Evolutionary conservation across 495 filamentous ascomycete species (phyloP), one percentile per base, ranked within the genome.

Genomic region (Penicillium silybi): DNA sequence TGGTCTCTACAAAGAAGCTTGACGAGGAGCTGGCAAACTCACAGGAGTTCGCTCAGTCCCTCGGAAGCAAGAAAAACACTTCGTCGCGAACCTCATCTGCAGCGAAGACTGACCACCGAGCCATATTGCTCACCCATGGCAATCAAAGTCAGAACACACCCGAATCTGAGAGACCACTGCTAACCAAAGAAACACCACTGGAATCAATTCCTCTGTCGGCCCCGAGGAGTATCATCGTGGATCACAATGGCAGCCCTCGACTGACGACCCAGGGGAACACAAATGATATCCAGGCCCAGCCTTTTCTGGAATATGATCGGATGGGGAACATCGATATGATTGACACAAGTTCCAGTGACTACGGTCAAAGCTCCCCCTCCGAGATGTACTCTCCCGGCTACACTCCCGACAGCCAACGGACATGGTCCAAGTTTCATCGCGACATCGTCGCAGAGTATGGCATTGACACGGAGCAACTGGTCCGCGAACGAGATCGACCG

Each of bases 231-330:
- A 59, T 46, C 17, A 55, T 67, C 17, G 67, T 70, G 17, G 67
- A 70, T 44, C 41, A 46, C 7, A 66, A 68, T 43, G 67, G 67
- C 19, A 70, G 67, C 39, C 67, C 67, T 18, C 57, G 58, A 34
- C 51, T 63, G 11, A 26, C 54, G 10, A 45, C 35, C 0, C 40
- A 44, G 26, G 34, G 17, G 13, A 37, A 20, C 10, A 48, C 37
- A 17, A 22, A 13, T 10, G 6, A 3, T 3, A 32, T 20, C 22
- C 18, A 41, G 41, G 38, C 38, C 19, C 22, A 23, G 22, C 8
- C 38, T 8, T 25, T 26, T 7, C 18, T 45, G 11, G 22, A 57
- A 18, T 18, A 29, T 17, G 48, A 46, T 16, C 43, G n/a, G 29
- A 19, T 50, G n/a, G 26, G 29, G 17, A 53, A 17, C 18, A 38